Evolutionary conservation across 2,329 filamentous ascomycete species (phyloP), one percentile per base, ranked within the genome.

Genomic region (Aschersonia sp.): DNA sequence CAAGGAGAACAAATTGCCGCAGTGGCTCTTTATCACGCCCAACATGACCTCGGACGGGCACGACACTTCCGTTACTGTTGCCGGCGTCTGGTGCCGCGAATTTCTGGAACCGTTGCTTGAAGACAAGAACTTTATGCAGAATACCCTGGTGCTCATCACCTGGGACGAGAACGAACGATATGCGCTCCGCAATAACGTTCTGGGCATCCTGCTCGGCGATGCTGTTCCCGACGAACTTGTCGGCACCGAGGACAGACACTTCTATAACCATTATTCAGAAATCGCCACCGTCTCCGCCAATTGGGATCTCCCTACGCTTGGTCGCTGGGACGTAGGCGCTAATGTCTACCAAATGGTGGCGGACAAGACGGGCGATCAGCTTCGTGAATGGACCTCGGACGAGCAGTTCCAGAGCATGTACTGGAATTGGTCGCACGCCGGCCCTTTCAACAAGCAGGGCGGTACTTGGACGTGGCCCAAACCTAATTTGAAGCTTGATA

Each of bases 91-190:
- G 83, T 75, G 78, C 11, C 73, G 76, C 39, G 66, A 59, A 44
- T 89, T 88, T 66, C 64, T 92, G 1, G 72, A 77, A 49, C 84
- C 85, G 0, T 77, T 92, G 7, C 70, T 92, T 6, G 61, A 72
- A 37, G 75, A 90, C 66, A 63, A 68, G 45, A 75, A 81, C 54
- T 90, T 92, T 64, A 84, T 82, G 77, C 68, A 84, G 45, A 78
- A 84, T 58, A 89, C 84, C 0, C 73, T 92, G 1, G 73, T 92
- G 8, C 68, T 90, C 5, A 63, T 92, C 50, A 89, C 80, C 8
- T 92, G 87, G 57, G 87, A 92, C 53, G 87, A 92, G 67, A 85
- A 81, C 60, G 76, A 82, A 56, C 79, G 75, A 8, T 87, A 88
- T 64, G 63, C 69, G 5, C 65, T 69, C 30, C 73, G 76, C 55